A percentile compares a stretch with the other conserved stretches of the same genome.
These are phyloP conservation scores for Ochetophila trinervis DNA, from an alignment of 306 rosid species.

Conservation along the genomic window DNA sequence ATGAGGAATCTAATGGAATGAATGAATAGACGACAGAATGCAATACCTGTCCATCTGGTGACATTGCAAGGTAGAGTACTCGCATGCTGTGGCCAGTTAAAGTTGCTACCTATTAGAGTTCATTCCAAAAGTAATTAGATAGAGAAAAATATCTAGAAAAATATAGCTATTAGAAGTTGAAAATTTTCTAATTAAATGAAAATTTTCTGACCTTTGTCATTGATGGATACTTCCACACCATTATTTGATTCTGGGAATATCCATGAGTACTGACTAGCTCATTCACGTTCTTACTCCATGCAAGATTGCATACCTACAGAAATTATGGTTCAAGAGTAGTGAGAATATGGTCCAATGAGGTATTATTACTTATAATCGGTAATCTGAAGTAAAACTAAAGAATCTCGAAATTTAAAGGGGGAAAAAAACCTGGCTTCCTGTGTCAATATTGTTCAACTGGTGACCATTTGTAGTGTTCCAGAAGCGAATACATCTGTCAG, in stretches of 20 bases:
- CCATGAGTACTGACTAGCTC: conserved; percentile 97
- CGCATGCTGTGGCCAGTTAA: conserved; percentile 97
- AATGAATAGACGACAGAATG: too few relatives aligned
- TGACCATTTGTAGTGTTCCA: conserved; percentile 98
- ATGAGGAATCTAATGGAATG: too few relatives aligned
- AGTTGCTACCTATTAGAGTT: conserved; percentile 69
- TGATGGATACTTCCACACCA: conserved; percentile 99
- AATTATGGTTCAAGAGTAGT: background rate
- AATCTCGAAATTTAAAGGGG: background rate
- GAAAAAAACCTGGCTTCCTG: conserved; percentile 85
- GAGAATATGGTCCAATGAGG: background rate
- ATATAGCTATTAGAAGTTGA: background rate
- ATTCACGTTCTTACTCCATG: conserved; percentile 97
- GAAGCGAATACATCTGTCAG: conserved; percentile 95
- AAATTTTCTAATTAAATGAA: background rate
- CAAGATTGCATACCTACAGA: conserved; percentile 89
- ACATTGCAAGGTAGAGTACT: conserved; percentile 92
- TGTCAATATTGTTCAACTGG: conserved; percentile 79
- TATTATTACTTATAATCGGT: background rate
- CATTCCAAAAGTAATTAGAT: background rate
- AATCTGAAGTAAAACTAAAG: background rate
- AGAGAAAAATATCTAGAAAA: background rate
- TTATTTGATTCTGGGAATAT: conserved; percentile 94
- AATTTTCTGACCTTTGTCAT: conserved; percentile 50
- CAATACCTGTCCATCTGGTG: conserved; percentile 96